Evolutionary conservation across 2,329 filamentous ascomycete genomes (phyloP).

Genomic region (Diplodia intermedia): DNA sequence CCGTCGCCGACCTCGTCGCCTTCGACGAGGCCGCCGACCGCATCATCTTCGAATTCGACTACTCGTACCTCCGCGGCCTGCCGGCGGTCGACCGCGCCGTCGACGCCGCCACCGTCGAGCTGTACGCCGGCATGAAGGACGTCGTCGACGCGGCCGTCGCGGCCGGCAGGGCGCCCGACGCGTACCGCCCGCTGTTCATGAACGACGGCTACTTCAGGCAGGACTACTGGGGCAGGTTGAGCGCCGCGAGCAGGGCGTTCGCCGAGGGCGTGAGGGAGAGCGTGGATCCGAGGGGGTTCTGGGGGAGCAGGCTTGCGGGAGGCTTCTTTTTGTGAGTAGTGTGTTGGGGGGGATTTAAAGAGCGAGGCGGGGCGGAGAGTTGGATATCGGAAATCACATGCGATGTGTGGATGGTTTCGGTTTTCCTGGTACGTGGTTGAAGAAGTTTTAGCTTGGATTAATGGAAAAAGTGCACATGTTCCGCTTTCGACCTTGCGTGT

Average conservation of each 20-base stretch:
- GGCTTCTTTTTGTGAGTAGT: slow-evolving; percentile 39
- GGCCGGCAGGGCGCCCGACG: slow-evolving; percentile 47
- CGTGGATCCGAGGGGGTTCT: slow-evolving; percentile 52
- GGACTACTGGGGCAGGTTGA: slow-evolving; percentile 53
- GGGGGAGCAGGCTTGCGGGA: slow-evolving; percentile 48
- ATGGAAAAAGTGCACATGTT: too few relatives aligned
- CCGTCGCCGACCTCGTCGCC: slow-evolving; percentile 47
- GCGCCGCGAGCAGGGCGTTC: slow-evolving; percentile 40
- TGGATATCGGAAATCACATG: too few relatives aligned
- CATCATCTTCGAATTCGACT: slow-evolving; percentile 56
- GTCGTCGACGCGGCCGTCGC: slow-evolving; percentile 46
- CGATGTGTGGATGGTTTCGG: too few relatives aligned
- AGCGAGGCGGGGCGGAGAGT: too few relatives aligned
- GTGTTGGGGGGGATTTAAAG: too few relatives aligned
- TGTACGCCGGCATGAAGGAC: slow-evolving; percentile 49
- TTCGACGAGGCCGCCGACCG: slow-evolving; percentile 51
- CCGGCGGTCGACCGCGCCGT: slow-evolving; percentile 47
- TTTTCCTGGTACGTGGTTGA: too few relatives aligned
- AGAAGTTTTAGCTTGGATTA: too few relatives aligned
- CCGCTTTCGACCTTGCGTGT: too few relatives aligned
- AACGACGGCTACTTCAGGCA: slow-evolving; percentile 55
- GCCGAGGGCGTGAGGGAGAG: slow-evolving; percentile 45
- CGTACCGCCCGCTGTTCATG: slow-evolving; percentile 56
- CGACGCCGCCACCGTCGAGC: slow-evolving; percentile 48
- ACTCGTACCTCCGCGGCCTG: slow-evolving; percentile 44